phyloP scores from a whole-genome alignment of 192 early-diverging fungal genomes.

The Dispira simplex region DNA sequence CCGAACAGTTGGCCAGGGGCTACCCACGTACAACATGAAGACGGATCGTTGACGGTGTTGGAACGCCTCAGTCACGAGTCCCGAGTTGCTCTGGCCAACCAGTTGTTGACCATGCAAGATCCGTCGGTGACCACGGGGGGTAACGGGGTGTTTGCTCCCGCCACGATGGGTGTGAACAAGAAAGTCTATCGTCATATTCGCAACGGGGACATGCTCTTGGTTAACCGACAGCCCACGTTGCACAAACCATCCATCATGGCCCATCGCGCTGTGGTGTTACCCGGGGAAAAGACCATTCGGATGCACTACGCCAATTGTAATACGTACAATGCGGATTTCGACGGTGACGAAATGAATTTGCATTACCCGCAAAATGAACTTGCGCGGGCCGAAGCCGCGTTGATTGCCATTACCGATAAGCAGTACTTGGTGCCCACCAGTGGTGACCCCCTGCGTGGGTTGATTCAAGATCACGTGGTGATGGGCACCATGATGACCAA shows the following conservation, averaged over 20 bases:
- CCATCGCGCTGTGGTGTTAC: conserved; percentile 86
- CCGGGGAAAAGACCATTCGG: conserved; percentile 94
- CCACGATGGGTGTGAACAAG: conserved; percentile 67
- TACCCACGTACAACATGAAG: conserved; percentile 85
- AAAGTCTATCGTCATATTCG: conserved; percentile 93
- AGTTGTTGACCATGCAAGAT: conserved; percentile 64
- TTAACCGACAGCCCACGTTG: conserved; percentile 98
- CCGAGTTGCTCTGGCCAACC: conserved; percentile 89
- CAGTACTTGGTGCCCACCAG: conserved; percentile 96
- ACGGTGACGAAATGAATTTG: conserved; percentile 99
- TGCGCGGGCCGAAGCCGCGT: conserved; percentile 86
- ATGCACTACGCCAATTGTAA: conserved; percentile 98
- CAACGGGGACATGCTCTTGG: conserved; percentile 91
- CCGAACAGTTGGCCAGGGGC: conserved; percentile 95
- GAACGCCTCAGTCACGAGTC: conserved; percentile 68
- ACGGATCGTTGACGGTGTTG: conserved; percentile 75
- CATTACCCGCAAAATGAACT: conserved; percentile 99
- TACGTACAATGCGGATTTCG: conserved; percentile 96
- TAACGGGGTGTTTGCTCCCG: conserved; percentile 27
- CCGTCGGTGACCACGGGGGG: conserved; percentile 20
- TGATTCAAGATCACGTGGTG: conserved; percentile 98
- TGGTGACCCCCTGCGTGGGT: conserved; percentile 90
- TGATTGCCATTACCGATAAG: conserved; percentile 88
- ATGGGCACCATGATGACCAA: conserved; percentile 89
- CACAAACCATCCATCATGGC: conserved; percentile 99